Percentiles rank a stretch among this genome's conserved stretches.
Conservation (phyloP, 2,329 filamentous ascomycete genomes). For the Pyrenochaeta sp. region DNA sequence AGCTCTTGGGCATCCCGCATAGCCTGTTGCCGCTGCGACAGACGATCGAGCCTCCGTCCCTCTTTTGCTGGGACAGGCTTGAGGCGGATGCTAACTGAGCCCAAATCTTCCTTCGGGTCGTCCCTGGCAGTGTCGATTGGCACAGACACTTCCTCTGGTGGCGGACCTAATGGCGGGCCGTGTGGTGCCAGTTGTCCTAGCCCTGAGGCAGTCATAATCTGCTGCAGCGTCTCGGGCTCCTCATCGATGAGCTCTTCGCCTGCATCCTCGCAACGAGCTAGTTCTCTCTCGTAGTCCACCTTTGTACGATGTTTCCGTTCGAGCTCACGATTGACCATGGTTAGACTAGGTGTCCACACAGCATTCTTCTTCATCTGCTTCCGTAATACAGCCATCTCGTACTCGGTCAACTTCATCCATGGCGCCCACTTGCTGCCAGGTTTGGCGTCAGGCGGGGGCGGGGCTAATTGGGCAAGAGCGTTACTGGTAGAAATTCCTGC, state of each 20-base stretch:
- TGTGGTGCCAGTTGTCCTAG: constrained; percentile 22
- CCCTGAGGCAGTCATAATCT: constrained; percentile 29
- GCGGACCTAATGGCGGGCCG: constrained; percentile 16
- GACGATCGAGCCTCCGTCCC: constrained; percentile 76
- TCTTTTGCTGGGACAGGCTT: constrained; percentile 82
- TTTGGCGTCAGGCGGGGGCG: constrained; percentile 67
- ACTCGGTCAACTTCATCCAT: constrained; percentile 72
- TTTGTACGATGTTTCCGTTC: constrained; percentile 70
- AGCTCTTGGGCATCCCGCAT: constrained; percentile 49
- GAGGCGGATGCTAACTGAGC: constrained; percentile 76
- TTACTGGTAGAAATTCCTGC: constrained; percentile 69
- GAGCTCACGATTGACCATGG: constrained; percentile 83
- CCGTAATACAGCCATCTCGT: constrained; percentile 74
- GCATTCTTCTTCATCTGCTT: constrained; percentile 95
- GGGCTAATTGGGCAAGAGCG: constrained; percentile 65
- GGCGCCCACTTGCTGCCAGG: constrained; percentile 68
- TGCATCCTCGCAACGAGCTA: constrained; percentile 65
- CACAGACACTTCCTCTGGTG: constrained; percentile 16
- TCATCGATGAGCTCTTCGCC: constrained; percentile 72
- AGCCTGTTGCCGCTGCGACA: constrained; percentile 64
- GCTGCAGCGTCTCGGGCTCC: constrained; percentile 37
- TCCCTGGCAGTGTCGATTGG: constrained; percentile 23
- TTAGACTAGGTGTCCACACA: constrained; percentile 83
- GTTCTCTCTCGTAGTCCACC: constrained; percentile 62
- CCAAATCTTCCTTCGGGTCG: constrained; percentile 64